A percentile compares a stretch with the other conserved stretches of the same genome.
These are phyloP conservation scores for Dysphania ambrosioides DNA, from an alignment of 148 eudicot genomes.

Conservation along the genomic window DNA sequence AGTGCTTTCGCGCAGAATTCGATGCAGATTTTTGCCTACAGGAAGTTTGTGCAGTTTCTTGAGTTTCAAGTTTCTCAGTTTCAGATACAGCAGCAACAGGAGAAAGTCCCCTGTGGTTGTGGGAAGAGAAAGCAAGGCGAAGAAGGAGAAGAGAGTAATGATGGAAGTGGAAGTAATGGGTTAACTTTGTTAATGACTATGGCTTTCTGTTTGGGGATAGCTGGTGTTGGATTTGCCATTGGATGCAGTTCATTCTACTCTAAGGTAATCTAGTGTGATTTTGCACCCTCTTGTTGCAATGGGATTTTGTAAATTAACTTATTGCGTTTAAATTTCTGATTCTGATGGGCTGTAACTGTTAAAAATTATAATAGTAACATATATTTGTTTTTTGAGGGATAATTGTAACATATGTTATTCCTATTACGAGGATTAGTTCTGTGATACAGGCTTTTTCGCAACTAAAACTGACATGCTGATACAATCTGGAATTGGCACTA, in stretches of 20 bases:
- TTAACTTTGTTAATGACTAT: slow-evolving; percentile 36
- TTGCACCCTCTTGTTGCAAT: not conserved
- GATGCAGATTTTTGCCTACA: slow-evolving; percentile 36
- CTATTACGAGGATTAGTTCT: not conserved
- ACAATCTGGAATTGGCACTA: not conserved
- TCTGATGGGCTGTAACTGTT: not conserved
- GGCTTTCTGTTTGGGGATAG: slow-evolving; percentile 55
- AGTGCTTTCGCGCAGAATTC: slow-evolving; percentile 38
- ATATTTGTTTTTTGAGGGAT: no score
- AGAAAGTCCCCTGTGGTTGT: slow-evolving; percentile 1
- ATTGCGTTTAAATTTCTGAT: not conserved
- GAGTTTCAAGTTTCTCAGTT: slow-evolving; percentile 38
- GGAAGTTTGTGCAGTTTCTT: slow-evolving; percentile 42
- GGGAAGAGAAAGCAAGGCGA: not conserved
- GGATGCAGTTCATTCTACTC: slow-evolving; percentile 34
- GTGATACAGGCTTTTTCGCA: not conserved
- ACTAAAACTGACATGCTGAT: not conserved
- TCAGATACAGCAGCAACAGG: slow-evolving; percentile 10
- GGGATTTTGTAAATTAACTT: not conserved
- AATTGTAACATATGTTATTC: not conserved
- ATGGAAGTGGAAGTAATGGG: slow-evolving; percentile 20
- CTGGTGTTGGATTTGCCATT: slow-evolving; percentile 46
- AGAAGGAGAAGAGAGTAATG: slow-evolving; percentile 21
- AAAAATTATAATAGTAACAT: not conserved
- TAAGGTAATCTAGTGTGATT: slow-evolving; percentile 12